Evolutionary conservation across 306 rosid genomes (phyloP), one percentile per base, ranked within the genome.

Genomic region (Trichosanthes cucumerina): DNA sequence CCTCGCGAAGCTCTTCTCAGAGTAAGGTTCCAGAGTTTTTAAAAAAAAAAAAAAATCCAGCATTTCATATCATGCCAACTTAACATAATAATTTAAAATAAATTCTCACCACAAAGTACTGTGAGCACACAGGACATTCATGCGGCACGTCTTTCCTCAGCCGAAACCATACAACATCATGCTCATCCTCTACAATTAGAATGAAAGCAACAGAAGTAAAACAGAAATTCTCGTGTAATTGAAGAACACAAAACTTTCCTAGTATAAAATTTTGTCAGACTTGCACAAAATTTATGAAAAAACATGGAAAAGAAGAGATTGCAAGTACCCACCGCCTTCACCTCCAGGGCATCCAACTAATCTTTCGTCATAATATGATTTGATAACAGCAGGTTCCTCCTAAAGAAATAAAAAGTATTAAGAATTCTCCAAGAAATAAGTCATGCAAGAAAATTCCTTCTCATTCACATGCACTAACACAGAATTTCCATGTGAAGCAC

Each of bases 131-230:
- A 7, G 85, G 84, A 78, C 89, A 85, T 81, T 85, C 91, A 46
- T 80, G 86, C 10, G 86, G 79, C 78, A 85, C 80, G 53, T 79
- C 87, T 78, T 83, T 85, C 86, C 86, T 88, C 79, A 88, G 83
- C 86, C 91, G 84, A 76, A 85, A 85, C 91, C 91, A 88, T 49
- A 85, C 89, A 63, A 88, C 89, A 80, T 88, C 89, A 16, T 88
- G 87, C 82, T 88, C 90, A 44, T 85, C 89, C 54, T 83, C 91
- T 85, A 81, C 62, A 58, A 43, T 52, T 62, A 23, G 15, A 50
- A 4, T 44, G 36, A 8, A 23, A 3, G 33, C 44, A 36, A 66
- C 36, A 70, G 38, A 5, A 39, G 33, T 68, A 54, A 59, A 50
- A 18, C 3, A 18, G 0, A 54, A 16, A 54, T 23, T 52, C 60